Base-by-base conservation (phyloP, 306 rosid genomes). In the Citrullus amarus region DNA sequence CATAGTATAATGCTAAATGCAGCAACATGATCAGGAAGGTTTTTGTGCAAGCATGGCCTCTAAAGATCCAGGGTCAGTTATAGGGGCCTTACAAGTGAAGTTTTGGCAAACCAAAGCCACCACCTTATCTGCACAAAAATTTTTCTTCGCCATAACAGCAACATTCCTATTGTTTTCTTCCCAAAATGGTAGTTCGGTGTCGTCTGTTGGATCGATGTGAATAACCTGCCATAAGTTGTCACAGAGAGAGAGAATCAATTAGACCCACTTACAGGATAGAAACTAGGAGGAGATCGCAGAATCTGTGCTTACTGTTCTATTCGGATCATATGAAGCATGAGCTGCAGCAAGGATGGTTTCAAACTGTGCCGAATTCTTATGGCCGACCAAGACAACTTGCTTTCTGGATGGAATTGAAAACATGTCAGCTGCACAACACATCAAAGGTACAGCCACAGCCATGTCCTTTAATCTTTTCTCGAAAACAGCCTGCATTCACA, bases 371-470 rank as follows among this genome's bases (percentile, higher is more conserved):
- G 79, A 81, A 28, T 79, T 78, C 83, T 83, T 89, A 65, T 83
- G 88, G 75, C 97, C 98, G 15, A 92, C 93, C 81, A 94, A 80
- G 56, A 94, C 97, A 70, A 90, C 86, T 81, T 94, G 95, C 89
- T 87, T 92, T 36, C 89, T 62, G 7, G 88, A 88, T 71, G 93
- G 88, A 51, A 80, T 87, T 22, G 78, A 60, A 65, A 90, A 84
- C 96, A 94, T 89, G 87, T 89, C 91, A 7, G 91, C 92, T 3
- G 95, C 97, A 84, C 93, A 92, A 78, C 98, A 94, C 98, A 94
- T 90, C 81, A 94, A 87, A n/a, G 98, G 98, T 80, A 94, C 97
- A 30, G 98, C 96, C 98, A 90, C 84, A 10, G 91, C 88, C 89
- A 74, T 88, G 50, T 89, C 97, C 79, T 84, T 89, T 85, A 94